Evolutionary conservation across 441 rosid genomes (phyloP), one percentile per base, ranked within the genome.

Genomic region (Aquilaria agallochum): DNA sequence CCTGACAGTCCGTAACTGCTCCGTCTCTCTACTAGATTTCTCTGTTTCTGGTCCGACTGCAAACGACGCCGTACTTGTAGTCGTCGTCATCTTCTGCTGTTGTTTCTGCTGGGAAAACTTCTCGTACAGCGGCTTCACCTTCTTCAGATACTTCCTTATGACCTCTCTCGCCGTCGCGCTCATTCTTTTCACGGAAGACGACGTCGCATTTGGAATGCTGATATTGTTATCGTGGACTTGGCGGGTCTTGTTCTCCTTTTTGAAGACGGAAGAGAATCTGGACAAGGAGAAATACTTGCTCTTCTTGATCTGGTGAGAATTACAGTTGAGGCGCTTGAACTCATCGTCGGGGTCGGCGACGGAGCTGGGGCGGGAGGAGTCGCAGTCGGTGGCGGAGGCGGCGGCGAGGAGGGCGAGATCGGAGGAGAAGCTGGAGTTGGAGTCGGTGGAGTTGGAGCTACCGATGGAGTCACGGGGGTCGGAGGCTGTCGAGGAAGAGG

Each of bases 381-480:
- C 94, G 58, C 85, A 83, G 11, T 79, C 81, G 9, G 73, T 8
- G 42, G 5, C 42, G 3, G 27, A 1, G 27, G 42, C 85, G 0
- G 74, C 76, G 8, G 74, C 83, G 0, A 80, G 80, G 63, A 80
- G 60, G 13, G 63, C 80, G 8, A 74, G 80, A 66, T 78, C 83
- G 52, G 67, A 59, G 42, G 80, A 55, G 63, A 76, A 82, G 13
- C 94, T 80, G 2, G 95, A 82, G 20, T 77, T 68, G 68, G 96
- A 89, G 59, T 82, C 91, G 54, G 27, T 20, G 27, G 27, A 20
- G 27, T 79, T 76, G 67, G 94, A 81, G 53, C 90, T 83, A 15
- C 83, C 98, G 3, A 88, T 80, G 66, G 98, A 92, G 84, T 92
- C 89, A 48, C 97, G 97, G 4, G 98, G 85, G 53, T 90, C 82